phyloP scores from a whole-genome alignment of 148 eudicot genomes.

The Arbutus unedo region DNA sequence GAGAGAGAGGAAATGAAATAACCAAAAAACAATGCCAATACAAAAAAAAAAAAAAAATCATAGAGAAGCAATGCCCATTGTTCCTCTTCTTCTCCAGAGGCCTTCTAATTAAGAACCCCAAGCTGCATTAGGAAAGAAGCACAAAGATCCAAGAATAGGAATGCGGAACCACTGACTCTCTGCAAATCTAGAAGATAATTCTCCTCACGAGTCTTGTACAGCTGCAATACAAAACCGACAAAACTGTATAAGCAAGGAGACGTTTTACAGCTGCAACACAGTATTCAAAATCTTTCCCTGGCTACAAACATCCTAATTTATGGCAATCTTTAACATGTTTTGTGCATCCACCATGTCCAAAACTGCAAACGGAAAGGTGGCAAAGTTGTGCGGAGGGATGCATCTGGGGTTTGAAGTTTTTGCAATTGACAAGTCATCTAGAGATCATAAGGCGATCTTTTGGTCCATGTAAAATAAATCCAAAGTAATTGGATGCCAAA shows the following conservation, averaged over 20 bases:
- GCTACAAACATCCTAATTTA: neutral
- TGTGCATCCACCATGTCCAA: neutral
- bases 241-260: conserved; percentile 12
- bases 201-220: conserved; percentile 42
- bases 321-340: neutral
- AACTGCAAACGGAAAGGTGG: neutral
- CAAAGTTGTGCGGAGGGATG: neutral
- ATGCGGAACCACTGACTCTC: conserved; percentile 42
- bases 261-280: neutral
- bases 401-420: neutral
- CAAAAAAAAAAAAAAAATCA: neutral
- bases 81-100: neutral
- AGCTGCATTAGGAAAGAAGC: conserved; percentile 38
- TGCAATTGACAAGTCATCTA: neutral
- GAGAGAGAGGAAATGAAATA: neutral
- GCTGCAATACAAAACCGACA: conserved; percentile 24
- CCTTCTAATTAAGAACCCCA: conserved; percentile 19
- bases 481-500: neutral
- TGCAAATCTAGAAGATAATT: conserved; percentile 46
- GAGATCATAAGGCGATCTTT: neutral
- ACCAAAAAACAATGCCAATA: neutral
- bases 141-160: conserved; percentile 49
- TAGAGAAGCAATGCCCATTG: neutral
- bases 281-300: neutral
- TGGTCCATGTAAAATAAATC: neutral